Evolutionary conservation across 345 rosid genomes (phyloP), one percentile per base, ranked within the genome.

Genomic region (Eucalyptus regnans): DNA sequence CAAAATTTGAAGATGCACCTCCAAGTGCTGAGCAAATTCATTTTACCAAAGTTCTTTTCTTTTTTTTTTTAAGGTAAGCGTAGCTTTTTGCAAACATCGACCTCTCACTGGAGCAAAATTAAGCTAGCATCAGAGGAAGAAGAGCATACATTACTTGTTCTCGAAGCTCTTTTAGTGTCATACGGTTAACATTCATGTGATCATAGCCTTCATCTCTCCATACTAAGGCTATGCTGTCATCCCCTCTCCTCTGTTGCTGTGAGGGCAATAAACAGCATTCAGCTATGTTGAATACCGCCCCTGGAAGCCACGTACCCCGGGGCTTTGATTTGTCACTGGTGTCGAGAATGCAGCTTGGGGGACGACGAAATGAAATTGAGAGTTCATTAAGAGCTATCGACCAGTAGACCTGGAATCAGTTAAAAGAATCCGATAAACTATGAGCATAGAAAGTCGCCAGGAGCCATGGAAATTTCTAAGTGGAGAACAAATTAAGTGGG

Each of bases 301-400:
- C 97, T 3, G 98, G 98, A 89, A 97, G 95, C 98, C 99, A 97
- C 27, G 92, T 91, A 89, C 99, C 97, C 37, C 89, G 92, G 27
- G 81, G 94, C 88, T 90, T 95, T 50, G 94, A 94, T 87, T 92
- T 90, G 88, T 95, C 94, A 8, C 60, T 84, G 44, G 92, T 92
- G 85, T 96, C 96, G n/a, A 96, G 92, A 86, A 96, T 96, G 91
- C 96, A 93, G 49, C 90, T 94, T 8, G 99, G 99, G 16, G 93
- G 90, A 90, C 91, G 87, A 44, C 8, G 94, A 91, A 95, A 96
- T 86, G 79, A 89, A 87, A 97, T 88, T 16, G 97, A 93, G 60
- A 96, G 94, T 94, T 97, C 98, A 88, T 95, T 91, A 8, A 97
- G 89, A 87, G 91, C 89, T 29, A 95, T 85, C 46, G 96, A 87